Evolutionary conservation across 345 rosid species (phyloP).

Genomic region (Linum trigynum): DNA sequence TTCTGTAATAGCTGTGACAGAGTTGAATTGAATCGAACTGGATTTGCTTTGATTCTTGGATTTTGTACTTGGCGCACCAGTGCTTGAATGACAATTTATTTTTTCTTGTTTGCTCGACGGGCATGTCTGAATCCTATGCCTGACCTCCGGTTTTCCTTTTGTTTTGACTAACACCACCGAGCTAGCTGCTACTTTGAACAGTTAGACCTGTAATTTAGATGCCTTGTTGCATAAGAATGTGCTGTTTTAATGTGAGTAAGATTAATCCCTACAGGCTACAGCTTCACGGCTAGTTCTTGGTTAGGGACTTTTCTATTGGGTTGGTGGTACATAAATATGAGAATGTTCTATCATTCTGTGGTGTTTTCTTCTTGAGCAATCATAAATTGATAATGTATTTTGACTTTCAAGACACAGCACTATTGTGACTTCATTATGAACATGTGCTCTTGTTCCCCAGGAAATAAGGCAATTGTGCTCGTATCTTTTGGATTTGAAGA

Average conservation of each 20-base stretch:
- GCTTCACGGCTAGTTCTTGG: too few relatives aligned
- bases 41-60: neutral
- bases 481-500: constrained; percentile 82
- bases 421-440: neutral
- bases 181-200: neutral
- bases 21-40: neutral
- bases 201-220: too few relatives aligned
- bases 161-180: neutral
- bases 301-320: too few relatives aligned
- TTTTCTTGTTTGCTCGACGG: neutral
- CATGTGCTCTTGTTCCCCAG: constrained; percentile 23
- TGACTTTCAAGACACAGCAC: neutral
- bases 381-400: neutral
- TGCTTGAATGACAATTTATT: neutral
- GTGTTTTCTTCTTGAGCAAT: too few relatives aligned
- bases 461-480: constrained; percentile 81
- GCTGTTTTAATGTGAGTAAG: too few relatives aligned
- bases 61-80: neutral
- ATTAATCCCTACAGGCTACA: too few relatives aligned
- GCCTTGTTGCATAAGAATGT: too few relatives aligned
- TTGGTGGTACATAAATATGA: too few relatives aligned
- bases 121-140: neutral
- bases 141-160: neutral
- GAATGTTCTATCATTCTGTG: too few relatives aligned
- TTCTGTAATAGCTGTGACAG: neutral